These are phyloP conservation scores for Lactuca saligna DNA, from an alignment of 129 eudicot species.

Conservation along the genomic window DNA sequence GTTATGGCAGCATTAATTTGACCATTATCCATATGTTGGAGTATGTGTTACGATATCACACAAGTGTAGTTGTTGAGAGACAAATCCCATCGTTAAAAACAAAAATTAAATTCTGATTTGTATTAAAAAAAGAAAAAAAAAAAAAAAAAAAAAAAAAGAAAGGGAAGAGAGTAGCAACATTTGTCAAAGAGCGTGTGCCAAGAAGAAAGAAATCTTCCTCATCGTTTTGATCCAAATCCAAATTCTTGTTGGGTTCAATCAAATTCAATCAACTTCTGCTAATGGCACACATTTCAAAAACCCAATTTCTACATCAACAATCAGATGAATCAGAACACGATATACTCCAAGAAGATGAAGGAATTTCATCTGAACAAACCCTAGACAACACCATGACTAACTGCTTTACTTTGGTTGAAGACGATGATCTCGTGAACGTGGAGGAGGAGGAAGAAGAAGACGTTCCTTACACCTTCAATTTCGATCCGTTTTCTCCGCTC, in stretches of 20 bases:
- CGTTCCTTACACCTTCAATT: constrained; percentile 34
- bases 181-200: constrained; percentile 34
- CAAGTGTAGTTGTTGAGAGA: neutral
- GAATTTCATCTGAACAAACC: constrained; percentile 24
- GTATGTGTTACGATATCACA: neutral
- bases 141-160: neutral
- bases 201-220: constrained; percentile 23
- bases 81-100: neutral
- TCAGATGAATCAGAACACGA: neutral
- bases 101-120: neutral
- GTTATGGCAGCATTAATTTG: neutral
- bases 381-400: constrained; percentile 7
- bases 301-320: constrained; percentile 18
- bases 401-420: constrained; percentile 6
- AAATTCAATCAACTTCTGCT: constrained; percentile 6
- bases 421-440: constrained; percentile 19
- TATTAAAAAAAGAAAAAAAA: neutral
- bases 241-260: constrained; percentile 1
- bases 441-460: neutral
- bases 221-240: constrained; percentile 15
- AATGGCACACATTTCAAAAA: constrained; percentile 16
- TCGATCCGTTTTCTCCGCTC: constrained; percentile 40
- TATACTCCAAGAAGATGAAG: constrained; percentile 8
- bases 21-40: neutral
- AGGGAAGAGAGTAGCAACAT: neutral